Percentiles rank a stretch among this genome's conserved stretches.
These are phyloP conservation scores for Moniliella sp. DNA, from an alignment of 1,284 basidiomycete genomes.

Conservation along the genomic window DNA sequence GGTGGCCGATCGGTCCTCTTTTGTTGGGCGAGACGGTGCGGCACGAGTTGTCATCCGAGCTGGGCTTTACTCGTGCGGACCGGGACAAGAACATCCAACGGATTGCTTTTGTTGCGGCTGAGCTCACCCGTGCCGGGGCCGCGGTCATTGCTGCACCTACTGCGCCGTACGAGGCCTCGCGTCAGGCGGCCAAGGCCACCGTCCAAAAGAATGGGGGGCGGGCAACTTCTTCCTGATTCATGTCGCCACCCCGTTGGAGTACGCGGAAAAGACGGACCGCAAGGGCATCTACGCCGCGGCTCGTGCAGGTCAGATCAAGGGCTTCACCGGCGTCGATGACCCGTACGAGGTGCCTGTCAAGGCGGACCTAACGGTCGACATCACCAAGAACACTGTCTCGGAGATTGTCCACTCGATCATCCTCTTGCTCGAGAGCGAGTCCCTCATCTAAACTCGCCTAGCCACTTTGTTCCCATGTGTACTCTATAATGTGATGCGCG, in stretches of 20 bases:
- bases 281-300: conserved; percentile 64
- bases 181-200: conserved; percentile 54
- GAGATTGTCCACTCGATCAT: conserved; percentile 69
- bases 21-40: conserved; percentile 72
- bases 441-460: no score
- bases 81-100: conserved; percentile 54
- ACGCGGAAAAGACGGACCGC: conserved; percentile 73
- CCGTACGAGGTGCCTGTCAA: conserved; percentile 56
- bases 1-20: conserved; percentile 76
- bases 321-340: conserved; percentile 57
- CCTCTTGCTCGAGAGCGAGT: conserved; percentile 18
- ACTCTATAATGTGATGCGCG: no score
- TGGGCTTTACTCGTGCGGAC: conserved; percentile 56
- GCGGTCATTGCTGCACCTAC: conserved; percentile 81
- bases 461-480: no score
- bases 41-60: conserved; percentile 54
- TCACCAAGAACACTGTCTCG: conserved; percentile 58
- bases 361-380: conserved; percentile 62
- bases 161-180: conserved; percentile 59
- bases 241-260: conserved; percentile 70
- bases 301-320: conserved; percentile 59
- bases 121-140: conserved; percentile 79
- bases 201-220: conserved; percentile 51
- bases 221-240: conserved; percentile 88
- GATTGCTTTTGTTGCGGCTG: conserved; percentile 44